These are phyloP conservation scores for Onygenales sp. DNA, from an alignment of 2,329 filamentous ascomycete species.

Conservation along the genomic window DNA sequence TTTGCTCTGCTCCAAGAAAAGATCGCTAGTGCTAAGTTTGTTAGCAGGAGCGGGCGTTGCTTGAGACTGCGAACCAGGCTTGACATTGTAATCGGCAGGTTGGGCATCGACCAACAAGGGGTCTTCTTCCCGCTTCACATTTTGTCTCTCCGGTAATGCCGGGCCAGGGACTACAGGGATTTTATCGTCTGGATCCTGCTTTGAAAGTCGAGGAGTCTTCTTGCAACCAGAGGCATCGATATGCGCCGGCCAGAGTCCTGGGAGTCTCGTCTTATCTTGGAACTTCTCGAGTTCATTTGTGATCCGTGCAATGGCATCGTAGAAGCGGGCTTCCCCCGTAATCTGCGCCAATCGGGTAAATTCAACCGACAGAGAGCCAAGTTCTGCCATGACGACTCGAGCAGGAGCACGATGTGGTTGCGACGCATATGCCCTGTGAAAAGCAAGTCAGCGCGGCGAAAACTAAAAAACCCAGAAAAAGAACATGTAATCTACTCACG, in stretches of 20 bases:
- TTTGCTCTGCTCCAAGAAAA: background rate
- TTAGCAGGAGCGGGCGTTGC: background rate
- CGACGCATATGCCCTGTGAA: conserved; percentile 43
- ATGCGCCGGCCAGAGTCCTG: conserved; percentile 35
- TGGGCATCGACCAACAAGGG: conserved; percentile 18
- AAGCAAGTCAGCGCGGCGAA: conserved; percentile 59
- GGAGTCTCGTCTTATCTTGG: conserved; percentile 27
- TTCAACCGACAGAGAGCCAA: conserved; percentile 31
- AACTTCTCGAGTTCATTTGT: conserved; percentile 24
- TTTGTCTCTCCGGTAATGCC: background rate
- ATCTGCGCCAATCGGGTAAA: conserved; percentile 33
- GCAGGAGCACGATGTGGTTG: conserved; percentile 19
- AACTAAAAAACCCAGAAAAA: conserved; percentile 6
- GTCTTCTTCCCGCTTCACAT: conserved; percentile 3
- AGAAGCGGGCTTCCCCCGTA: conserved; percentile 28
- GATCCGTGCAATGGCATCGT: conserved; percentile 28
- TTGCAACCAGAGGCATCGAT: conserved; percentile 77
- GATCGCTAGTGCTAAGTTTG: background rate
- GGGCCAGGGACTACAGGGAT: conserved; percentile 28
- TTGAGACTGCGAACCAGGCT: conserved; percentile 3
- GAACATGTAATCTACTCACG: conserved; percentile 30
- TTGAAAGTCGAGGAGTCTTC: conserved; percentile 16
- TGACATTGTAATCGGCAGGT: conserved; percentile 17
- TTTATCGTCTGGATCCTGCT: conserved; percentile 14
- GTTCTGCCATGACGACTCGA: conserved; percentile 22